phyloP scores from a whole-genome alignment of 257 asterid genomes.

The Mitragyna speciosa region DNA sequence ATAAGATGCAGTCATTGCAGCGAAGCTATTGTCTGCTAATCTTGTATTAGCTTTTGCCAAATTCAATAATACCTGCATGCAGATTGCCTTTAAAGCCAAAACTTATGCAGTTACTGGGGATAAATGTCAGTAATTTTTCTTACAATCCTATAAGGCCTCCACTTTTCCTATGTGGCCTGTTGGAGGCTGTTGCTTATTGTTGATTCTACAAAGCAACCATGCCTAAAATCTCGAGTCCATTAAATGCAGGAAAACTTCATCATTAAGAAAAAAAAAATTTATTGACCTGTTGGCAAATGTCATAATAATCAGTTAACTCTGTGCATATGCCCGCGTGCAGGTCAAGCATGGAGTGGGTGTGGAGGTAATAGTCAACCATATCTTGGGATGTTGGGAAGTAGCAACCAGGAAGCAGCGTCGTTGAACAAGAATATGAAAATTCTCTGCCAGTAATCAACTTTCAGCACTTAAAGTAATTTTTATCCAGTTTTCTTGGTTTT shows the following conservation, averaged over 20 bases:
- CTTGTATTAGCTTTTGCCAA: too few species aligned
- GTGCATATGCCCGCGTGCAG: conserved; percentile 34
- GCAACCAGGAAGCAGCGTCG: conserved; percentile 60
- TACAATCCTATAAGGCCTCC: too few species aligned
- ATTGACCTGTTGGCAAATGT: neutral
- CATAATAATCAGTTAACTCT: neutral
- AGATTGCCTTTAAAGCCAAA: neutral
- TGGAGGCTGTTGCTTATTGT: neutral
- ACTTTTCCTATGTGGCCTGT: too few species aligned
- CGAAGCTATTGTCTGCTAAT: too few species aligned
- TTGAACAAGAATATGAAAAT: conserved; percentile 23
- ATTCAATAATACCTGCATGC: neutral
- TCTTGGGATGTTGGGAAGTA: conserved; percentile 78
- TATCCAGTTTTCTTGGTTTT: neutral
- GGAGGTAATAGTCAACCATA: conserved; percentile 63
- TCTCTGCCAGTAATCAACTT: neutral
- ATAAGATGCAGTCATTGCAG: too few species aligned
- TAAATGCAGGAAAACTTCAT: neutral
- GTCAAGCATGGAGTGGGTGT: conserved; percentile 97
- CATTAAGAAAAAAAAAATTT: neutral
- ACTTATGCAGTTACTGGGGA: neutral
- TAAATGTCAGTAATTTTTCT: neutral
- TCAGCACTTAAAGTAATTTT: neutral
- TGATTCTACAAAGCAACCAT: neutral
- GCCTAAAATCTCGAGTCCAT: too few species aligned